Base-by-base conservation (phyloP, 352 stramenopile genomes). In the Phytophthora sansomeana region DNA sequence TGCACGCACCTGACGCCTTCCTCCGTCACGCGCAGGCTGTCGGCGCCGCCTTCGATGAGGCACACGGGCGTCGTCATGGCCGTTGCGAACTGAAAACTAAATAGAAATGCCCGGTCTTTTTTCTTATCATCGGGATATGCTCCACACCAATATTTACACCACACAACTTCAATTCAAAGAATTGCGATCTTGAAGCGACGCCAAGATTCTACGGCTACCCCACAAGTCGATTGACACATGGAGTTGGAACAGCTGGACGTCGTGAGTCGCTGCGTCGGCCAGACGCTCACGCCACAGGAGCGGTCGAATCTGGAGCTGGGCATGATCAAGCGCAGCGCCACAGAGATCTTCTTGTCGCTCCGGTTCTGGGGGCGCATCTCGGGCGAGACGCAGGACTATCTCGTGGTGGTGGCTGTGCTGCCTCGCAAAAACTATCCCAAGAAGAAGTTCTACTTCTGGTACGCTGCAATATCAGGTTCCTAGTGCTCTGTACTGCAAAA, bases 401-500 rank as follows among this genome's bases (percentile, higher is more conserved):
- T 93, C 53, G 53, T 93, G 58, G 80, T 74, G 1, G 82, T 92
- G 24, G 86, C 75, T 6, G 55, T 90, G 9, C 64, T 92, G 19
- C 50, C 80, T 0, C 72, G 60, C n/a, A 83, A 89, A 19, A 80
- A 89, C 54, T 91, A 89, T 35, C 84, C 83, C 13, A 89, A 79
- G 62, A 95, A 93, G 60, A 95, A 95, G 41, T 95, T 92, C 33
- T 94, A 92, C 83, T 95, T 93, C 35, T 95, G 83, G 84, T 91
- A 29, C 14, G 24, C 49, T 48, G 13, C 19, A 62, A 14, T 26
- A 54, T 10, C 47, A 35, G 11, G 11, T 21, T 61, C 33, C 35
- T 42, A 7, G 3, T 47, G 19, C 7, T 55, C 63, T 19, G 29
- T 59, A 6, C 3, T 49, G 21, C 17, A 57, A 17, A 56, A 3